phyloP scores from a whole-genome alignment of 208 protist species.

The Crithidia fasciculata region DNA sequence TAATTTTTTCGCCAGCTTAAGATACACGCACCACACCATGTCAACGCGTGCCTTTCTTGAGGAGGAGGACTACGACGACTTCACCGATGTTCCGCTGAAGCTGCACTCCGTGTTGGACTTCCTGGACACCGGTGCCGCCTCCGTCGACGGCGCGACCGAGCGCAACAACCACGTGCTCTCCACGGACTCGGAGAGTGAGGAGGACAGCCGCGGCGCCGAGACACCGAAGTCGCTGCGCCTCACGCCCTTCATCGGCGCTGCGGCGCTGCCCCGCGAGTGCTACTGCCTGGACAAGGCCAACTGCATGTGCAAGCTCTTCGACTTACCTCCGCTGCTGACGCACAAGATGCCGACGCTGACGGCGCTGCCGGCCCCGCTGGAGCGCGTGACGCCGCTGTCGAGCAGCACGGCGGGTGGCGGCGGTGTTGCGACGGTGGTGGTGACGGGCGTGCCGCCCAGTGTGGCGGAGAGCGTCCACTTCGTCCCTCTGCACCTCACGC shows the following conservation, averaged over 20 bases:
- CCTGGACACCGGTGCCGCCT: slow-evolving; percentile 9
- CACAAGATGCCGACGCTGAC: not conserved
- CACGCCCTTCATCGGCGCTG: not conserved
- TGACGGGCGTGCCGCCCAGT: not conserved
- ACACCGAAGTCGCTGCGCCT: slow-evolving; percentile 14
- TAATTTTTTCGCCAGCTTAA: not conserved
- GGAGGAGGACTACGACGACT: slow-evolving; percentile 29
- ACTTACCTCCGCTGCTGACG: slow-evolving; percentile 23
- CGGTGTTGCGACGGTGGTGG: not conserved
- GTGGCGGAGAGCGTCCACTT: not conserved
- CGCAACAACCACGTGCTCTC: slow-evolving; percentile 19
- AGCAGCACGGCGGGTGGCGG: slow-evolving; percentile 2
- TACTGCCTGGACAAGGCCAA: slow-evolving; percentile 32
- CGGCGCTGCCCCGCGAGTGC: slow-evolving; percentile 3
- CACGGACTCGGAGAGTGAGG: slow-evolving; percentile 21
- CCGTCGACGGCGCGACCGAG: slow-evolving; percentile 12
- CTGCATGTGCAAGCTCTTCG: slow-evolving; percentile 26
- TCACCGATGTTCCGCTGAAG: slow-evolving; percentile 26
- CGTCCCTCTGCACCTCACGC: slow-evolving; percentile 3
- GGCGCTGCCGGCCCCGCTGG: not conserved
- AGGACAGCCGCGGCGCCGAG: not conserved
- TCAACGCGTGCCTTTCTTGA: slow-evolving; percentile 7
- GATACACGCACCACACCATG: not conserved
- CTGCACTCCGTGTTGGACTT: slow-evolving; percentile 29
- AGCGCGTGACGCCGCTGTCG: not conserved